phyloP scores from a whole-genome alignment of 2,329 filamentous ascomycete species.

The Trichoderma sp. region DNA sequence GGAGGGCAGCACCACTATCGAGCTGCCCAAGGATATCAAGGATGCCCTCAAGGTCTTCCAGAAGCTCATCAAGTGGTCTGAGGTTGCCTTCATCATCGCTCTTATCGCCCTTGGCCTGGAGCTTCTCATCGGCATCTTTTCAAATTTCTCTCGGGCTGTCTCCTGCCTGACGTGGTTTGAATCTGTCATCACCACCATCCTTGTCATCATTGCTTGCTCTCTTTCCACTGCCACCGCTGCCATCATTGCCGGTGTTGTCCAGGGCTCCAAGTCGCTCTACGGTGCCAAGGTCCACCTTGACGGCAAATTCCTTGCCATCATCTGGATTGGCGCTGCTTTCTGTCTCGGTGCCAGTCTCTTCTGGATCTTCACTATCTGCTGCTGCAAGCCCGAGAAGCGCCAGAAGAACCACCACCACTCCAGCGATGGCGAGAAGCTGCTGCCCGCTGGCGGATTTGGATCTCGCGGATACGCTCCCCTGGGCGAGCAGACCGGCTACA shows the following conservation, averaged over 20 bases:
- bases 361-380: constrained; percentile 91
- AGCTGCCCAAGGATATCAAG: constrained; percentile 65
- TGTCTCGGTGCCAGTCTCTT: constrained; percentile 74
- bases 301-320: constrained; percentile 63
- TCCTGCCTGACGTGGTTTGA: constrained; percentile 80
- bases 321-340: constrained; percentile 80
- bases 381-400: constrained; percentile 61
- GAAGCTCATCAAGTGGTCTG: constrained; percentile 75
- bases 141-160: constrained; percentile 77
- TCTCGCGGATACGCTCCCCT: constrained; percentile 37
- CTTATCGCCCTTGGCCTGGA: constrained; percentile 67
- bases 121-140: constrained; percentile 75
- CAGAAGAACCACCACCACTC: constrained; percentile 34
- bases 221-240: constrained; percentile 73
- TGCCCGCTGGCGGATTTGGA: constrained; percentile 36
- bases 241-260: constrained; percentile 57
- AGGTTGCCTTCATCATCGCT: constrained; percentile 74
- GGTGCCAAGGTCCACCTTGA: constrained; percentile 67
- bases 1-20: constrained; percentile 50
- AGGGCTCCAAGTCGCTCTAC: constrained; percentile 63
- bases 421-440: constrained; percentile 50
- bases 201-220: constrained; percentile 61
- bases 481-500: constrained; percentile 37
- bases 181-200: constrained; percentile 57
- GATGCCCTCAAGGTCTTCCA: constrained; percentile 70